Percentiles rank a stretch among this genome's conserved stretches.
Conservation (phyloP, 352 stramenopile genomes). For the Hyaloperonospora arabidopsidis region DNA sequence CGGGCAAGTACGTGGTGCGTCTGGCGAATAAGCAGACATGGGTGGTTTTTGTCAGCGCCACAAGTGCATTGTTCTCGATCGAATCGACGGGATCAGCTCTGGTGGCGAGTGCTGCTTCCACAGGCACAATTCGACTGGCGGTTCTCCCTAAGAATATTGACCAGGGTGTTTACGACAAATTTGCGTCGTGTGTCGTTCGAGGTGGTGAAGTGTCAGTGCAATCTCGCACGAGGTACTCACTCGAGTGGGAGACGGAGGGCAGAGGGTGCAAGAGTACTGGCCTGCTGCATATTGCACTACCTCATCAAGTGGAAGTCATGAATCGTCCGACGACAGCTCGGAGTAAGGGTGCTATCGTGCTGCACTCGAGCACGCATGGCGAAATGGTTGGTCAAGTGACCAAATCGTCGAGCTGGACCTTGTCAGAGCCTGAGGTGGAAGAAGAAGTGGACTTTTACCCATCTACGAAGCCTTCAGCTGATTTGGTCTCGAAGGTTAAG, state of each 20-base stretch:
- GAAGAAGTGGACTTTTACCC: conserved; percentile 58
- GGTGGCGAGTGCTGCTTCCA: conserved; percentile 36
- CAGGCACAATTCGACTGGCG: conserved; percentile 50
- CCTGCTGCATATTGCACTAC: conserved; percentile 63
- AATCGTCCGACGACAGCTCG: conserved; percentile 3
- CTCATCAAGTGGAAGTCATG: conserved; percentile 55
- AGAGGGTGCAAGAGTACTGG: conserved; percentile 36
- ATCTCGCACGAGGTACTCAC: conserved; percentile 51
- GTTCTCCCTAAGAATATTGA: conserved; percentile 37
- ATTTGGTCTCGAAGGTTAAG: conserved; percentile 33
- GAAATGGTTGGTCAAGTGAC: conserved; percentile 47
- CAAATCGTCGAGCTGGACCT: conserved; percentile 35
- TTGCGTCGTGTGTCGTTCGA: conserved; percentile 48
- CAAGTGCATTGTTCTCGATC: conserved; percentile 38
- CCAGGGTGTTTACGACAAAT: conserved; percentile 48
- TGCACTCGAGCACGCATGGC: conserved; percentile 53
- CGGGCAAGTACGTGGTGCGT: conserved; percentile 54
- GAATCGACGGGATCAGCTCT: conserved; percentile 34
- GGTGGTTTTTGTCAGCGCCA: conserved; percentile 56
- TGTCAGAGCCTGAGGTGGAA: conserved; percentile 45
- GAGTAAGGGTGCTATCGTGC: conserved; percentile 22
- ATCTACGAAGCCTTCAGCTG: conserved; percentile 27
- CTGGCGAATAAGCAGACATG: conserved; percentile 63
- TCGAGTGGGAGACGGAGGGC: conserved; percentile 59
- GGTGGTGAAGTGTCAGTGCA: conserved; percentile 40